These are phyloP conservation scores for Pestalotiopsis sp. DNA, from an alignment of 2,329 filamentous ascomycete genomes.

Conservation along the genomic window DNA sequence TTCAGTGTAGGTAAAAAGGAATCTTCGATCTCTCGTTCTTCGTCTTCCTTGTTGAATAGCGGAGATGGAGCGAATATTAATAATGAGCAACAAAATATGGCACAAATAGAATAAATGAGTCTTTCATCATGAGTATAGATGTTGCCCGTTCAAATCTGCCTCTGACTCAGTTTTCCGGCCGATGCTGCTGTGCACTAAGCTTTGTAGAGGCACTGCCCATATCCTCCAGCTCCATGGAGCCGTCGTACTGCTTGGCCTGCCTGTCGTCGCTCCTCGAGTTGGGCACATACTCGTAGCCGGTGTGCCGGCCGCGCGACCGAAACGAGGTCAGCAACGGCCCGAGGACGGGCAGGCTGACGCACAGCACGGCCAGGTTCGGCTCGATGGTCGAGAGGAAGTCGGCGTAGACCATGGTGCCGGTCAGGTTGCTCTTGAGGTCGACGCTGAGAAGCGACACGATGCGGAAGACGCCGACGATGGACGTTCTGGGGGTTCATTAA, in stretches of 20 bases:
- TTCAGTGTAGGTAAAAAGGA: too few relatives aligned
- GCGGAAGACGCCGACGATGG: conserved; percentile 25
- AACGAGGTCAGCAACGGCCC: neutral
- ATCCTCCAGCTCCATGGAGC: neutral
- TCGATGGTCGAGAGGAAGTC: conserved; percentile 23
- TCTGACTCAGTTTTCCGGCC: neutral
- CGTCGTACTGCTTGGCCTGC: neutral
- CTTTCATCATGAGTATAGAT: too few relatives aligned
- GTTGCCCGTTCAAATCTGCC: too few relatives aligned
- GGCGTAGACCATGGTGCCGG: conserved; percentile 23
- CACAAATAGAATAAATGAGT: neutral
- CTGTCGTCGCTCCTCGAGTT: neutral
- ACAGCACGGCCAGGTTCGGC: neutral
- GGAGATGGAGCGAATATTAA: too few relatives aligned
- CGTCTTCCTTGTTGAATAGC: too few relatives aligned
- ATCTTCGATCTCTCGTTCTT: too few relatives aligned
- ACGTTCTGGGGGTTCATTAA: conserved; percentile 18
- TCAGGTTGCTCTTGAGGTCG: conserved; percentile 24
- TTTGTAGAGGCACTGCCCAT: neutral
- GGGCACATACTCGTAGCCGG: neutral
- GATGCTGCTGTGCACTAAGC: neutral
- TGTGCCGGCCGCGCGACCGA: neutral
- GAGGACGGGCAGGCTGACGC: neutral
- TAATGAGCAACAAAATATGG: neutral
- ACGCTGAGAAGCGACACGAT: conserved; percentile 26